Evolutionary conservation across 2,329 filamentous ascomycete genomes (phyloP).

Genomic region (Colletotrichum liriopes): DNA sequence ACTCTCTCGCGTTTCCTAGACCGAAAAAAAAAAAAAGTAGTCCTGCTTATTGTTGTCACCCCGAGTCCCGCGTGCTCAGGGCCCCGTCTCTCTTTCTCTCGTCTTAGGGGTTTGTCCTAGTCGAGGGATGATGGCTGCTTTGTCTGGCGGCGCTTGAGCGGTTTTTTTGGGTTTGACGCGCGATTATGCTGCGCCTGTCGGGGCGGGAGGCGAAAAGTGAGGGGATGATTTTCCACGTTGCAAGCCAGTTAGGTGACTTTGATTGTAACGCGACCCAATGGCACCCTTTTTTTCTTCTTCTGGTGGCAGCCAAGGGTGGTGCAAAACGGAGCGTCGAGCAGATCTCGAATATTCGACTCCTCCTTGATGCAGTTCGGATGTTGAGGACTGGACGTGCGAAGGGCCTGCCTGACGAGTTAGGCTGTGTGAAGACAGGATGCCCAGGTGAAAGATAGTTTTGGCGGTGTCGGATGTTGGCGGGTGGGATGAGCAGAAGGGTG

Average conservation of each 20-base stretch:
- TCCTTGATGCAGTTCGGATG: slow-evolving; percentile 3
- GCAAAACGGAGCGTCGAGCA: background rate
- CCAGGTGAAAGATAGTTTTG: slow-evolving; percentile 30
- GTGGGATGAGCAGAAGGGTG: slow-evolving; percentile 39
- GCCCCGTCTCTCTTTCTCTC: slow-evolving; percentile 14
- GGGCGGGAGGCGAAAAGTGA: slow-evolving; percentile 46
- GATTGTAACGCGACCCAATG: slow-evolving; percentile 30
- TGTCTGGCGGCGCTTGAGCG: slow-evolving; percentile 55
- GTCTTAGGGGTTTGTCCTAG: slow-evolving; percentile 34
- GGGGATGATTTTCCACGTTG: slow-evolving; percentile 28
- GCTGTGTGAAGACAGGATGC: slow-evolving; percentile 6
- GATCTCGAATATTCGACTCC: background rate
- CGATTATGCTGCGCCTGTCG: slow-evolving; percentile 62
- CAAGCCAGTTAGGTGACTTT: slow-evolving; percentile 10
- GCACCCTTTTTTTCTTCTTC: background rate
- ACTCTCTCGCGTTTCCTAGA: background rate
- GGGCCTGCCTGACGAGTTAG: slow-evolving; percentile 37
- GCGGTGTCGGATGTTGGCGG: slow-evolving; percentile 38
- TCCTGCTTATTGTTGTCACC: background rate
- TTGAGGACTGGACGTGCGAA: background rate
- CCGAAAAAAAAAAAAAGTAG: background rate
- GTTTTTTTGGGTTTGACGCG: slow-evolving; percentile 55
- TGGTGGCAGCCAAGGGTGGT: background rate
- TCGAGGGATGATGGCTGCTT: slow-evolving; percentile 42
- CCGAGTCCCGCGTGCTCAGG: slow-evolving; percentile 12